Evolutionary conservation across 495 filamentous ascomycete species (phyloP).

Genomic region (Xeromyces bisporus): DNA sequence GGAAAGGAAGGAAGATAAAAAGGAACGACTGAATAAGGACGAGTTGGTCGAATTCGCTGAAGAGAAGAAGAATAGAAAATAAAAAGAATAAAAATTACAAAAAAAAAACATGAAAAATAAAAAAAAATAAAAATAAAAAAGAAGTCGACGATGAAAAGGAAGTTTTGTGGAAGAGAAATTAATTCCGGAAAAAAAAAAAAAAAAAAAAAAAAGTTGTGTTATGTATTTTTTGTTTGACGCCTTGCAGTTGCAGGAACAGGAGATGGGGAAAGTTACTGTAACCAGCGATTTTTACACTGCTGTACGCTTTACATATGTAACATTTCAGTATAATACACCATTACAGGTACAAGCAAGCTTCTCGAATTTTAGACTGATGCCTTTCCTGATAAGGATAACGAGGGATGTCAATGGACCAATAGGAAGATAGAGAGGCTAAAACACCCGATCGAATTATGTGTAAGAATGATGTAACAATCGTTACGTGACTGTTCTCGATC

Average conservation of each 20-base stretch:
- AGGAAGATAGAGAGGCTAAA: not conserved
- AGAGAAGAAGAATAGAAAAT: conserved; percentile 2
- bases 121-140: conserved; percentile 1
- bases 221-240: too few relatives aligned
- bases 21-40: conserved; percentile 2
- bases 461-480: conserved; percentile 1
- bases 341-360: too few relatives aligned
- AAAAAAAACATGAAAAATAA: not conserved
- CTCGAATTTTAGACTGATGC: too few relatives aligned
- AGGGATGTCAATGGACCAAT: too few relatives aligned
- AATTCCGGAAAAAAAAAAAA: not conserved
- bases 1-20: conserved; percentile 1
- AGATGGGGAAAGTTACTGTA: too few relatives aligned
- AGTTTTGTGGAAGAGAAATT: not conserved
- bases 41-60: conserved; percentile 6
- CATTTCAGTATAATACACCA: too few relatives aligned
- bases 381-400: not conserved
- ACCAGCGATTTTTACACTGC: too few relatives aligned
- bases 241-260: too few relatives aligned
- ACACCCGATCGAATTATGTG: conserved; percentile 1
- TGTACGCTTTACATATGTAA: too few relatives aligned
- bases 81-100: conserved; percentile 10
- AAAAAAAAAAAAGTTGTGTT: too few relatives aligned
- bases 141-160: not conserved
- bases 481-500: not conserved